phyloP scores from a whole-genome alignment of 2,329 filamentous ascomycete genomes.

The Penicillium rolfsii region DNA sequence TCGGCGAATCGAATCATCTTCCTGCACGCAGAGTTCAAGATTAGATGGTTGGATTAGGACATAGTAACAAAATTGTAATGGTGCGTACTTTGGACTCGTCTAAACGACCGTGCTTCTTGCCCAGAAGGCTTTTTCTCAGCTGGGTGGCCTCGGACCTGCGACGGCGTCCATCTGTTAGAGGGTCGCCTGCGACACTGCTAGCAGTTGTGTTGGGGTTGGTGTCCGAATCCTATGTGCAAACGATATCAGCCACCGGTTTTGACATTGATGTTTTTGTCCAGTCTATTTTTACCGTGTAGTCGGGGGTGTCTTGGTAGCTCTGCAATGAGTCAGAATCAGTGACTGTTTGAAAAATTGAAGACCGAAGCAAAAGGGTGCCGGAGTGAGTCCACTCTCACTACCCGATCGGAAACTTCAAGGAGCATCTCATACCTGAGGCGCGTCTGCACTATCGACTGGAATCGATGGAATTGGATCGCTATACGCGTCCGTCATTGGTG shows the following conservation, averaged over 20 bases:
- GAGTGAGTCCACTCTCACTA: not conserved
- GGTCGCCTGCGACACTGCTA: constrained; percentile 83
- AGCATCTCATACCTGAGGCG: constrained; percentile 43
- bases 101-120: constrained; percentile 89
- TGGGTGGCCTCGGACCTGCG: constrained; percentile 84
- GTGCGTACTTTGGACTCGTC: constrained; percentile 83
- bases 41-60: constrained; percentile 16
- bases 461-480: constrained; percentile 41
- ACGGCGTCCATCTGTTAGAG: constrained; percentile 73
- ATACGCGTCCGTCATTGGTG: constrained; percentile 51
- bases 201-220: constrained; percentile 70
- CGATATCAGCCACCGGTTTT: constrained; percentile 1
- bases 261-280: constrained; percentile 1
- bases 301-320: constrained; percentile 62
- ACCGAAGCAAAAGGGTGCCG: not conserved
- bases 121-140: constrained; percentile 87
- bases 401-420: not conserved
- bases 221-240: constrained; percentile 59
- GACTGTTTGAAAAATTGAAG: not conserved
- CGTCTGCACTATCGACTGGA: constrained; percentile 38
- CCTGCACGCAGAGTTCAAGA: constrained; percentile 54
- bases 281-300: constrained; percentile 57
- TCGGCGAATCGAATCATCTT: constrained; percentile 90
- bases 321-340: constrained; percentile 29
- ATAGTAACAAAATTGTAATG: not conserved